These are phyloP conservation scores for Podospora pseudopauciseta DNA, from an alignment of 495 filamentous ascomycete species.

Conservation along the genomic window DNA sequence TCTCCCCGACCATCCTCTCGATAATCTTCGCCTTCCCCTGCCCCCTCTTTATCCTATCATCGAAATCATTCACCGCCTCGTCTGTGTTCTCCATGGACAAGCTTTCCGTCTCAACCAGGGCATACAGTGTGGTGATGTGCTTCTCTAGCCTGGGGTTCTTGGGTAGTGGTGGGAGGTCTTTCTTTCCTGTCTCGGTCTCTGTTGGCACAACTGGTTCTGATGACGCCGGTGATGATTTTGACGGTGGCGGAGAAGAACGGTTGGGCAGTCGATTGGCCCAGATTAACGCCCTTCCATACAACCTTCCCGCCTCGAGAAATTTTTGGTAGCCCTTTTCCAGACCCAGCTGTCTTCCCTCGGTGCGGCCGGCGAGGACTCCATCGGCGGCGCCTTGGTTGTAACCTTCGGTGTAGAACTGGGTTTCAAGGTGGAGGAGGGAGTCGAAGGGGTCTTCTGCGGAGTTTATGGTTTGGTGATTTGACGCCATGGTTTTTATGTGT, in stretches of 20 bases:
- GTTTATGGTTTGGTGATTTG: neutral
- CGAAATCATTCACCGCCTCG: constrained; percentile 78
- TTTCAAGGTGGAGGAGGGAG: constrained; percentile 70
- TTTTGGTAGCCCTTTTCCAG: constrained; percentile 93
- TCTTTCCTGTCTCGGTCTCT: neutral
- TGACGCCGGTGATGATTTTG: neutral
- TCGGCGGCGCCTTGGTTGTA: constrained; percentile 71
- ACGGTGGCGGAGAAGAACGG: neutral
- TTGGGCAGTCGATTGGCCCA: constrained; percentile 56
- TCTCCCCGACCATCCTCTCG: constrained; percentile 65
- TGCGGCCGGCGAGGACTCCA: constrained; percentile 72
- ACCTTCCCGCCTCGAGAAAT: constrained; percentile 69
- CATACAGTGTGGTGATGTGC: constrained; percentile 68
- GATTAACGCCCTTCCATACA: constrained; percentile 78
- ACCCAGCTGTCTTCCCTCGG: constrained; percentile 86
- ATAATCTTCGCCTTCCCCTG: constrained; percentile 78
- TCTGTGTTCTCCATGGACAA: constrained; percentile 75
- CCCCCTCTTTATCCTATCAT: constrained; percentile 77
- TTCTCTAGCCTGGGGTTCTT: constrained; percentile 63
- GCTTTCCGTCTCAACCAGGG: constrained; percentile 74
- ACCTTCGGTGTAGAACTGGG: constrained; percentile 81
- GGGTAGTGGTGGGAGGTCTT: constrained; percentile 39
- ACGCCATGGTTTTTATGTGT: constrained; percentile 1
- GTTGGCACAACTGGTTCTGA: constrained; percentile 14
- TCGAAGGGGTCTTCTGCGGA: constrained; percentile 58